Evolutionary conservation across 228 moss, liverwort and hornwort species (phyloP).

Genomic region (Sphagnum magellanicum): DNA sequence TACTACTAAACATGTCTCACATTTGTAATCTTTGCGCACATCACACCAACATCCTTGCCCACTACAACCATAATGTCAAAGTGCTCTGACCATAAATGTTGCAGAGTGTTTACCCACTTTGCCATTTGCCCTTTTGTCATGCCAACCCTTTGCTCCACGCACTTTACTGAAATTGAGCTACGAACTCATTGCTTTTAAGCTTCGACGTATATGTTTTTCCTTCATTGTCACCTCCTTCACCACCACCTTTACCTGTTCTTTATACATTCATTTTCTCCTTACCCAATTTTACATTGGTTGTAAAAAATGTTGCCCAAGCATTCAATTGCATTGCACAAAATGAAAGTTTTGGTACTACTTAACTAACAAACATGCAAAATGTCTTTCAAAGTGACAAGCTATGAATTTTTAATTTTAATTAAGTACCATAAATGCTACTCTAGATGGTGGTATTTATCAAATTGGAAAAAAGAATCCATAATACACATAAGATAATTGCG

Average conservation of each 20-base stretch:
- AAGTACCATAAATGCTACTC: too few species aligned
- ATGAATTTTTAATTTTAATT: too few species aligned
- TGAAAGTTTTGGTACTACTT: too few species aligned
- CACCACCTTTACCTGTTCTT: constrained; percentile 11
- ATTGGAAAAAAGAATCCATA: too few species aligned
- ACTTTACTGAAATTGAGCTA: constrained; percentile 33
- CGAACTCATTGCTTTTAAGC: constrained; percentile 43
- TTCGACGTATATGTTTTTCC: constrained; percentile 40
- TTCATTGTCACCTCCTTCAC: constrained; percentile 11
- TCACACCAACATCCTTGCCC: constrained; percentile 38
- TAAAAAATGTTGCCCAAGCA: constrained; percentile 10
- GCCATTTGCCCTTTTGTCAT: too few species aligned
- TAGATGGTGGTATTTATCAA: too few species aligned
- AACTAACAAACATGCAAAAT: too few species aligned
- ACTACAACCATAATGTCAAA: constrained; percentile 39
- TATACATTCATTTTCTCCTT: constrained; percentile 9
- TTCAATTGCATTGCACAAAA: too few species aligned
- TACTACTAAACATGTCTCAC: constrained; percentile 31
- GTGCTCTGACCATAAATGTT: constrained; percentile 28
- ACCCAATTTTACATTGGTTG: constrained; percentile 5
- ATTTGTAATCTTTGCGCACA: constrained; percentile 39
- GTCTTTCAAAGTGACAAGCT: too few species aligned
- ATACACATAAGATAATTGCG: too few species aligned
- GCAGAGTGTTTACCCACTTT: constrained; percentile 31
- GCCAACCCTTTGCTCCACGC: constrained; percentile 32